phyloP scores from a whole-genome alignment of 805 yeast genomes.

The Hanseniaspora occidentalis region DNA sequence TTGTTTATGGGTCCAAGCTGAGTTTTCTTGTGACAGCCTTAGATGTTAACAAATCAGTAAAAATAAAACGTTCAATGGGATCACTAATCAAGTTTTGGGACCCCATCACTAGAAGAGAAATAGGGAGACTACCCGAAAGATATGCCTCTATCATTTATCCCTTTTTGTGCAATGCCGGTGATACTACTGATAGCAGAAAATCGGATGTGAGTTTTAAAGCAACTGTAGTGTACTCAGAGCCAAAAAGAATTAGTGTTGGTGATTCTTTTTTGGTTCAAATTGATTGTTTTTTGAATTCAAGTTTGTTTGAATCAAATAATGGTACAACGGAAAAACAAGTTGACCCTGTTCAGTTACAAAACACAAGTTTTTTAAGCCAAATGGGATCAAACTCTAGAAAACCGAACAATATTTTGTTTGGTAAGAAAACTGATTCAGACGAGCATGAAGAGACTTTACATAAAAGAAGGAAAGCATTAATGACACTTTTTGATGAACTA shows the following conservation, averaged over 20 bases:
- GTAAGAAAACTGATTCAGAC: constrained; percentile 30
- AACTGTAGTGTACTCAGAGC: constrained; percentile 45
- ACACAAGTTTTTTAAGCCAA: background rate
- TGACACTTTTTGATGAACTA: constrained; percentile 42
- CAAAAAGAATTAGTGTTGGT: constrained; percentile 49
- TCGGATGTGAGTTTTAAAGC: constrained; percentile 43
- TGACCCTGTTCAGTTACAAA: constrained; percentile 7
- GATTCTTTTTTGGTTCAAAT: constrained; percentile 61
- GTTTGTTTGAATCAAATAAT: constrained; percentile 13
- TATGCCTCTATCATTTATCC: constrained; percentile 56
- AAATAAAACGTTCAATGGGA: constrained; percentile 6
- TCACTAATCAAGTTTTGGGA: constrained; percentile 25
- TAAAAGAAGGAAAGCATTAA: constrained; percentile 41
- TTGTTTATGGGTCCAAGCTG: constrained; percentile 11
- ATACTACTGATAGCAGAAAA: constrained; percentile 27
- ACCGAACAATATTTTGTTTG: constrained; percentile 5
- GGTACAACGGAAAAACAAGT: constrained; percentile 5
- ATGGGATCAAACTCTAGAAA: background rate
- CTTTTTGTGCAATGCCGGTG: constrained; percentile 18
- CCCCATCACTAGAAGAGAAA: constrained; percentile 33
- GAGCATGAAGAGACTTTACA: constrained; percentile 39
- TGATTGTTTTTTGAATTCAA: constrained; percentile 45
- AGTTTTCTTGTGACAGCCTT: background rate
- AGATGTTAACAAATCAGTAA: background rate
- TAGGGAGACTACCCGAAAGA: constrained; percentile 68